phyloP scores from a whole-genome alignment of 441 rosid genomes.

The Syzygium syzygioides region DNA sequence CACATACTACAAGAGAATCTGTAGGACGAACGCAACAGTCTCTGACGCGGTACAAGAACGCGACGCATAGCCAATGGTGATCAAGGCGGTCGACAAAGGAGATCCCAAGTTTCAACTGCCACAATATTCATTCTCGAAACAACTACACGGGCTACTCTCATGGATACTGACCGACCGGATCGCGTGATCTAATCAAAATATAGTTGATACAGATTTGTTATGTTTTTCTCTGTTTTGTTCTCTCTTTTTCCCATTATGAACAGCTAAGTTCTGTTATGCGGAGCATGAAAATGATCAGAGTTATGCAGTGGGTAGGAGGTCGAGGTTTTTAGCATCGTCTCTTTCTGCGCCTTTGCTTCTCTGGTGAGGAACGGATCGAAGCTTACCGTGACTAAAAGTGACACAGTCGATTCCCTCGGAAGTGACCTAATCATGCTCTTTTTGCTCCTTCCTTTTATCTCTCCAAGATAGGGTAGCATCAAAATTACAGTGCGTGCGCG shows the following conservation, averaged over 20 bases:
- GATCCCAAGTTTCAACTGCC: constrained; percentile 46
- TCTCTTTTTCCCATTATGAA: not conserved
- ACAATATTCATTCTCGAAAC: constrained; percentile 47
- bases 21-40: constrained; percentile 68
- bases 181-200: not conserved
- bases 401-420: not conserved
- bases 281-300: not conserved
- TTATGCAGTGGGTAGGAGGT: not conserved
- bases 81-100: constrained; percentile 72
- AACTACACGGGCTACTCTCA: constrained; percentile 49
- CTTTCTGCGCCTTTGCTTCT: not conserved
- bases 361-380: not conserved
- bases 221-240: not conserved
- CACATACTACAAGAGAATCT: constrained; percentile 49
- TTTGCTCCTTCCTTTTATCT: not conserved
- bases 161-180: constrained; percentile 7
- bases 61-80: constrained; percentile 68
- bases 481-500: not conserved
- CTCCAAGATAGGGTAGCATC: not conserved
- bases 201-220: not conserved
- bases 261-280: not conserved
- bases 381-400: not conserved
- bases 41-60: constrained; percentile 81
- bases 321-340: not conserved
- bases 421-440: not conserved